Percentiles rank a stretch among this genome's conserved stretches.
phyloP scores from a whole-genome alignment of 2,329 filamentous ascomycete genomes.

The Pyricularia grisea region DNA sequence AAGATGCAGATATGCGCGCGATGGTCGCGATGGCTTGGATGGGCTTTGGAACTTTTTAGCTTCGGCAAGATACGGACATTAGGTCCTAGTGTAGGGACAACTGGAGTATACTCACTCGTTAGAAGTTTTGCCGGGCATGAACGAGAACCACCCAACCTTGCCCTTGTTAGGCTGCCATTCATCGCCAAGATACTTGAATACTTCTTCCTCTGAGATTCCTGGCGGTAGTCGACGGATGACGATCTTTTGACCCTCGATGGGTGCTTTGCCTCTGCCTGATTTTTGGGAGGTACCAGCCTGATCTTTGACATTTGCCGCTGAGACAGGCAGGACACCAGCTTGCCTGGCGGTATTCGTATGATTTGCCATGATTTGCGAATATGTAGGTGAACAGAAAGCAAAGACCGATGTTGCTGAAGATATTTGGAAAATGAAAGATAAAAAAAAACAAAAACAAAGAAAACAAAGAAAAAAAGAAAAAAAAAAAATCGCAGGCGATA shows the following conservation, averaged over 20 bases:
- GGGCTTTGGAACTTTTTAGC: slow-evolving; percentile 37
- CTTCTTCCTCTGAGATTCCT: slow-evolving; percentile 72
- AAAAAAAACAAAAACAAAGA: too few species aligned
- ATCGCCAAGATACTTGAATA: slow-evolving; percentile 59
- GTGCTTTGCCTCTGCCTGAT: slow-evolving; percentile 36
- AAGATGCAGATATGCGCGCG: slow-evolving; percentile 75
- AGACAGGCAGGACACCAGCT: slow-evolving; percentile 39
- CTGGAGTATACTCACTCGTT: slow-evolving; percentile 56
- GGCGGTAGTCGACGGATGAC: slow-evolving; percentile 79
- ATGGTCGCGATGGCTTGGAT: slow-evolving; percentile 76
- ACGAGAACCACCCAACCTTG: slow-evolving; percentile 78
- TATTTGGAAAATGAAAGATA: background rate
- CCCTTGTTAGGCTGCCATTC: slow-evolving; percentile 77
- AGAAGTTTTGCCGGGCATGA: slow-evolving; percentile 58
- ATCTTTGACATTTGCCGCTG: slow-evolving; percentile 23
- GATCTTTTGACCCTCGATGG: slow-evolving; percentile 67
- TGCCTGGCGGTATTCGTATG: background rate
- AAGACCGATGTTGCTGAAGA: background rate
- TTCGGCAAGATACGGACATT: background rate
- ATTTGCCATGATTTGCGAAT: background rate
- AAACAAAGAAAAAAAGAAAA: too few species aligned
- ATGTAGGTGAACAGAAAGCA: background rate
- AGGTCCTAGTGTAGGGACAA: background rate
- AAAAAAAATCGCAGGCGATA: background rate
- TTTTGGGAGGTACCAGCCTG: slow-evolving; percentile 28